These are phyloP conservation scores for Podaxis carcinomalis DNA, from an alignment of 768 basidiomycete species.

Conservation along the genomic window DNA sequence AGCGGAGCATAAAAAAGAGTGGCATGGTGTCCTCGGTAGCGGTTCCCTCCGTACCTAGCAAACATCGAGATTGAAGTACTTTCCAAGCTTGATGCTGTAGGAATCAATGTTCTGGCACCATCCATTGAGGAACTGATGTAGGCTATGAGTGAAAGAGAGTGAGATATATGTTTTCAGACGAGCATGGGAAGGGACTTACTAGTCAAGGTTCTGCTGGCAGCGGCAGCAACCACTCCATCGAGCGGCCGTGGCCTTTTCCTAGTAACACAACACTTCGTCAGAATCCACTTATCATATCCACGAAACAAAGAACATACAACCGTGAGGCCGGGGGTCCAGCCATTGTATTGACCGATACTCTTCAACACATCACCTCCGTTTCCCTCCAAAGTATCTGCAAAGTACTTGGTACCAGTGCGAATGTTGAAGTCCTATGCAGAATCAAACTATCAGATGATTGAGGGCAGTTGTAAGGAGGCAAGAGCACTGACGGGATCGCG, in stretches of 20 bases:
- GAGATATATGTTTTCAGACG: background rate
- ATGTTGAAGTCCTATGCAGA: constrained; percentile 66
- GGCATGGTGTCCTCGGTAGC: background rate
- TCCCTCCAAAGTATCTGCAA: constrained; percentile 42
- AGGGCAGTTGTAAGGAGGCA: background rate
- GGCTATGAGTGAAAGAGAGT: constrained; percentile 29
- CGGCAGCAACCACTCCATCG: constrained; percentile 49
- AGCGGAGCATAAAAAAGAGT: background rate
- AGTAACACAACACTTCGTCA: constrained; percentile 6
- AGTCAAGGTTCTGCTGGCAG: constrained; percentile 85
- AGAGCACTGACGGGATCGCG: constrained; percentile 35
- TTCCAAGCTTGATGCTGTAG: constrained; percentile 44
- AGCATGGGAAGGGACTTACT: constrained; percentile 41
- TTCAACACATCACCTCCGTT: constrained; percentile 51
- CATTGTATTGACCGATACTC: constrained; percentile 73
- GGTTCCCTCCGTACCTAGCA: background rate
- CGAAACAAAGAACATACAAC: constrained; percentile 30
- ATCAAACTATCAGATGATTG: background rate
- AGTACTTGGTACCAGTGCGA: constrained; percentile 56
- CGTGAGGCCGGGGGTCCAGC: constrained; percentile 61
- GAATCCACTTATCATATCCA: background rate
- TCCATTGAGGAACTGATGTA: constrained; percentile 70
- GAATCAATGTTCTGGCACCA: constrained; percentile 62
- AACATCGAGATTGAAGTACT: constrained; percentile 61
- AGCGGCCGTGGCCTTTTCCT: constrained; percentile 58